Evolutionary conservation across 2,329 filamentous ascomycete species (phyloP).

Genomic region (Chlorencoelia australis): DNA sequence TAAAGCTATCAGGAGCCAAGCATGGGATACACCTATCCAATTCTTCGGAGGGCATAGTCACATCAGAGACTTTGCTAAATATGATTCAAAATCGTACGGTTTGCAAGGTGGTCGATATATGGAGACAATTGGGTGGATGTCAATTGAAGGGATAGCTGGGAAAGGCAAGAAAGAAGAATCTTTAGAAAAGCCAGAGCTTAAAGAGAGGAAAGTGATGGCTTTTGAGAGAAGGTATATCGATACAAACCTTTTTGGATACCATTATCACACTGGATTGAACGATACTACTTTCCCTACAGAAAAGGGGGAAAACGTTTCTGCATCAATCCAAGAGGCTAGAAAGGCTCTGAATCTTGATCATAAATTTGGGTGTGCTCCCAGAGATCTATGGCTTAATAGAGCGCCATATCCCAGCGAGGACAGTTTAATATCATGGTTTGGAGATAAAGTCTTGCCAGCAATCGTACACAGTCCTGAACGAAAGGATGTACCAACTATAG

Average conservation of each 20-base stretch:
- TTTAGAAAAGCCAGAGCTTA: constrained; percentile 12
- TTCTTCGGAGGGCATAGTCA: constrained; percentile 90
- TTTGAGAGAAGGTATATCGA: constrained; percentile 85
- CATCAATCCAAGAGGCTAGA: constrained; percentile 59
- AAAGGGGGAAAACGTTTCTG: constrained; percentile 61
- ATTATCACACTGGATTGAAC: constrained; percentile 70
- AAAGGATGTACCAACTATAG: constrained; percentile 53
- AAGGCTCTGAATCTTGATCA: constrained; percentile 62
- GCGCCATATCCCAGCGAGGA: constrained; percentile 60
- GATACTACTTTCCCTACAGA: constrained; percentile 64
- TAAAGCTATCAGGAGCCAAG: constrained; percentile 63
- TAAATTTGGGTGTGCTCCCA: constrained; percentile 73
- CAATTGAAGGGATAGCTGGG: constrained; percentile 53
- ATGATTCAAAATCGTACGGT: constrained; percentile 68
- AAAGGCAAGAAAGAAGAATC: constrained; percentile 21
- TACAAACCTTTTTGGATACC: constrained; percentile 78
- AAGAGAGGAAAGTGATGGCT: constrained; percentile 32
- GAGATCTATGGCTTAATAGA: constrained; percentile 71
- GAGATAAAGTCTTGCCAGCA: constrained; percentile 62
- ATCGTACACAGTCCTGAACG: constrained; percentile 48
- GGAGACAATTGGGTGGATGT: constrained; percentile 92
- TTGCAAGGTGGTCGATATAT: constrained; percentile 86
- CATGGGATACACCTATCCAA: constrained; percentile 76
- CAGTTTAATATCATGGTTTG: constrained; percentile 77
- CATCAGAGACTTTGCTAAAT: constrained; percentile 73